These are phyloP conservation scores for Hypomyces perniciosus DNA, from an alignment of 2,329 filamentous ascomycete genomes.

Conservation along the genomic window DNA sequence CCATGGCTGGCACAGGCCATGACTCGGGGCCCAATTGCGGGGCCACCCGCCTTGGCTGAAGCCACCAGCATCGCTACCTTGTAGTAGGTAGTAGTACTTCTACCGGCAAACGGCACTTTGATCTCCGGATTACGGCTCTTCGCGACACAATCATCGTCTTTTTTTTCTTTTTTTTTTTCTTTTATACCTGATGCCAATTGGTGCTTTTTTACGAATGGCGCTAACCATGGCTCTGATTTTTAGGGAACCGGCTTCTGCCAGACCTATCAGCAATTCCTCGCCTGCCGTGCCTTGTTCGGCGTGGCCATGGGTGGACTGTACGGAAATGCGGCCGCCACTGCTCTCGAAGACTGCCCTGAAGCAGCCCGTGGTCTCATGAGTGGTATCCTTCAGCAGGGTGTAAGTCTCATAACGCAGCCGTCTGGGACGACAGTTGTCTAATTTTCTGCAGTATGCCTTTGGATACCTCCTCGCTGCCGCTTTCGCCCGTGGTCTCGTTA, in stretches of 20 bases:
- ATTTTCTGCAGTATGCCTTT: constrained; percentile 43
- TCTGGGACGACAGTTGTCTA: constrained; percentile 1
- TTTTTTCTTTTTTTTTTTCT: neutral
- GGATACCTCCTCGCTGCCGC: constrained; percentile 59
- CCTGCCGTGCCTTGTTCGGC: constrained; percentile 69
- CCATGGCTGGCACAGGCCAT: neutral
- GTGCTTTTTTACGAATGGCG: neutral
- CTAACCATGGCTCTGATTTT: neutral
- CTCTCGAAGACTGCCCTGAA: constrained; percentile 65
- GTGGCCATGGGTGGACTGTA: constrained; percentile 78
- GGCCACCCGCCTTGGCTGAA: constrained; percentile 15
- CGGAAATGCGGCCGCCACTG: constrained; percentile 73
- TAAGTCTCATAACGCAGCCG: constrained; percentile 19
- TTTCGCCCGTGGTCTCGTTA: constrained; percentile 60
- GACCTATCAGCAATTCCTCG: constrained; percentile 67
- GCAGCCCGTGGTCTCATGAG: constrained; percentile 68
- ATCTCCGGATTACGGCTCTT: too few species aligned
- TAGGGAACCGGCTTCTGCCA: constrained; percentile 61
- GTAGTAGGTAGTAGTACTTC: too few species aligned
- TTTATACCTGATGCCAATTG: neutral
- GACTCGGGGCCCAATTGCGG: neutral
- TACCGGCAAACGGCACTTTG: too few species aligned
- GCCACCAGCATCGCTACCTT: neutral
- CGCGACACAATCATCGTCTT: neutral
- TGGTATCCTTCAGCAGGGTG: constrained; percentile 69